A percentile compares a stretch with the other conserved stretches of the same genome.
These are phyloP conservation scores for Ogataea pini DNA, from an alignment of 805 yeast genomes.

Conservation along the genomic window DNA sequence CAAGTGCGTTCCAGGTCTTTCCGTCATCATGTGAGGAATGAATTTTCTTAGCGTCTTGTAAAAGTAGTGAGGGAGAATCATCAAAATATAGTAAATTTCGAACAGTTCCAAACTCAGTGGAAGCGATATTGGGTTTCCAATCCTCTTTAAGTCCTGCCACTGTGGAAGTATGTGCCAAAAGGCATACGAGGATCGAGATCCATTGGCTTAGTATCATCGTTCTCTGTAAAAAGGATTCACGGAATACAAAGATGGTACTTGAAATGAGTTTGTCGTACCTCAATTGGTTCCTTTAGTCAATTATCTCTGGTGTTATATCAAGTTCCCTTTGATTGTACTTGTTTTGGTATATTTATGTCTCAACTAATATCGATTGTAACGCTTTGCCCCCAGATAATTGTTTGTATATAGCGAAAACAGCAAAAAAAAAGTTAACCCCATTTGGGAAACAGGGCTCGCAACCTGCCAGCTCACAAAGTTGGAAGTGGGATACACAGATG, in stretches of 20 bases:
- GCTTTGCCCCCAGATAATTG: constrained; percentile 1
- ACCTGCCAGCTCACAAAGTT: constrained; percentile 2
- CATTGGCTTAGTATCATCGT: constrained; percentile 1
- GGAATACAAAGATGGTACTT: neutral
- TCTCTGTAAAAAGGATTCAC: neutral
- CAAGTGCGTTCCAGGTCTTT: constrained; percentile 41
- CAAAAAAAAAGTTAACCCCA: constrained; percentile 4
- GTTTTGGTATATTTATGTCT: too few relatives aligned
- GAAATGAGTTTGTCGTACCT: neutral
- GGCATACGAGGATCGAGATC: constrained; percentile 4
- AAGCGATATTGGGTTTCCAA: constrained; percentile 23
- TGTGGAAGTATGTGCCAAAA: constrained; percentile 7
- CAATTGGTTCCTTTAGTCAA: neutral
- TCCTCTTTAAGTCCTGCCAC: constrained; percentile 7
- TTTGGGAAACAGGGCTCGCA: neutral
- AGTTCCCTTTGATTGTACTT: too few relatives aligned
- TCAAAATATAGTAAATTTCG: constrained; percentile 45
- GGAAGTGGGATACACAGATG: too few relatives aligned
- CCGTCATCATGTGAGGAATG: constrained; percentile 53
- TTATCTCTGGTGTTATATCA: too few relatives aligned
- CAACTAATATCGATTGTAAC: too few relatives aligned
- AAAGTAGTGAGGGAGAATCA: constrained; percentile 49
- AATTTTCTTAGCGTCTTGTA: constrained; percentile 35
- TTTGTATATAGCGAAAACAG: neutral
- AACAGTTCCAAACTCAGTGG: constrained; percentile 19